These are phyloP conservation scores for Crithidia bombi DNA, from an alignment of 208 protist genomes.

Conservation along the genomic window DNA sequence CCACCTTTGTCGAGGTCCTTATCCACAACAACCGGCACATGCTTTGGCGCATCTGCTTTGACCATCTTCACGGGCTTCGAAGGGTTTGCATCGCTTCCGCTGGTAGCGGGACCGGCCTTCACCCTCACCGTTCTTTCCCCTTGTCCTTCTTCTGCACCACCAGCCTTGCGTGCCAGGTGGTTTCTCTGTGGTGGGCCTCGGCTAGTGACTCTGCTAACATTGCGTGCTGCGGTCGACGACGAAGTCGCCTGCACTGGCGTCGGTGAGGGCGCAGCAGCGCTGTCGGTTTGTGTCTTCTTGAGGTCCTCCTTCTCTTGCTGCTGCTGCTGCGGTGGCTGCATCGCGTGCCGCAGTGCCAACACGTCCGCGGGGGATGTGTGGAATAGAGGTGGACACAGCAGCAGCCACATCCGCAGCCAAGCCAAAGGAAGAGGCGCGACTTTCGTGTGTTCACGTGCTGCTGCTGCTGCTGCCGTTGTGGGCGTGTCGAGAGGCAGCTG, in stretches of 20 bases:
- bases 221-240: no score
- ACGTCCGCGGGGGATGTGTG: constrained; percentile 44
- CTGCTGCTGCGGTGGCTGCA: constrained; percentile 16
- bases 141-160: no score
- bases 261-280: neutral
- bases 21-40: neutral
- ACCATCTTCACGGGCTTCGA: neutral
- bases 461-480: neutral
- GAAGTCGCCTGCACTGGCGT: neutral
- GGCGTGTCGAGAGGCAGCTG: neutral
- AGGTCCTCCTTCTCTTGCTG: neutral
- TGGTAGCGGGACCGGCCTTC: no score
- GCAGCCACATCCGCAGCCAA: constrained; percentile 61
- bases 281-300: neutral
- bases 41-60: neutral
- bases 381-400: constrained; percentile 57
- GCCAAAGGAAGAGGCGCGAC: constrained; percentile 47
- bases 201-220: no score
- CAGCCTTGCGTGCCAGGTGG: no score
- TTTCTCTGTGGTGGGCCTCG: no score
- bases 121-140: no score
- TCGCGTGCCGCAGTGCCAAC: constrained; percentile 17
- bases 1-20: no score
- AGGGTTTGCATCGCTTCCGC: neutral
- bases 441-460: neutral